Percentiles rank a stretch among this genome's conserved stretches.
phyloP scores from a whole-genome alignment of 805 yeast genomes.

The Monosporozyma servazzii region DNA sequence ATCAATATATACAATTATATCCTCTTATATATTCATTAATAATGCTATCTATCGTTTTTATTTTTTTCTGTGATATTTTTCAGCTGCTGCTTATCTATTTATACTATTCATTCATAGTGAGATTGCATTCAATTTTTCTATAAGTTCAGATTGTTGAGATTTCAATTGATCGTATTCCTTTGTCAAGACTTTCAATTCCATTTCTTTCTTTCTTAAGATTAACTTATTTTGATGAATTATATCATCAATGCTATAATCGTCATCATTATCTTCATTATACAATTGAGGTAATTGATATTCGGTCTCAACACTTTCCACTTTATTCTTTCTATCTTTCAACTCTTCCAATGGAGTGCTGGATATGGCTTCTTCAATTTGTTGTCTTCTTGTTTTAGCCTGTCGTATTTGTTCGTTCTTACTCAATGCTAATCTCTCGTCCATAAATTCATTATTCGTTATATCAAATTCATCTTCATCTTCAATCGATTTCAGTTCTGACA shows the following conservation, averaged over 20 bases:
- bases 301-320: slow-evolving; percentile 12
- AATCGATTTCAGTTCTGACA: slow-evolving; percentile 6
- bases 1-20: not conserved
- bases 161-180: slow-evolving; percentile 5
- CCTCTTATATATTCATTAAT: not conserved
- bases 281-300: slow-evolving; percentile 3
- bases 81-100: not conserved
- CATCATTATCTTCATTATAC: slow-evolving; percentile 2
- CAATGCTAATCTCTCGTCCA: slow-evolving; percentile 23
- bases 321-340: slow-evolving; percentile 4
- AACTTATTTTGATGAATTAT: slow-evolving; percentile 3
- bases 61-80: not conserved
- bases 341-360: not conserved
- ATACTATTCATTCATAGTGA: not conserved
- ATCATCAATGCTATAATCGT: slow-evolving; percentile 1
- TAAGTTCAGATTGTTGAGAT: slow-evolving; percentile 1
- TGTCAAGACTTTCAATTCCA: slow-evolving; percentile 6
- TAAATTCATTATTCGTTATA: slow-evolving; percentile 9
- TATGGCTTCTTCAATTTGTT: slow-evolving; percentile 17
- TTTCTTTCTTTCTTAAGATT: slow-evolving; percentile 6
- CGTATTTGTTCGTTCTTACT: slow-evolving; percentile 11
- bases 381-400: slow-evolving; percentile 9
- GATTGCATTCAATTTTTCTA: not conserved
- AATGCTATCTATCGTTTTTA: not conserved
- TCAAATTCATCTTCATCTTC: slow-evolving; percentile 8